Base-by-base conservation (phyloP, 2,329 filamentous ascomycete genomes). In the Grosmannia clavigera region DNA sequence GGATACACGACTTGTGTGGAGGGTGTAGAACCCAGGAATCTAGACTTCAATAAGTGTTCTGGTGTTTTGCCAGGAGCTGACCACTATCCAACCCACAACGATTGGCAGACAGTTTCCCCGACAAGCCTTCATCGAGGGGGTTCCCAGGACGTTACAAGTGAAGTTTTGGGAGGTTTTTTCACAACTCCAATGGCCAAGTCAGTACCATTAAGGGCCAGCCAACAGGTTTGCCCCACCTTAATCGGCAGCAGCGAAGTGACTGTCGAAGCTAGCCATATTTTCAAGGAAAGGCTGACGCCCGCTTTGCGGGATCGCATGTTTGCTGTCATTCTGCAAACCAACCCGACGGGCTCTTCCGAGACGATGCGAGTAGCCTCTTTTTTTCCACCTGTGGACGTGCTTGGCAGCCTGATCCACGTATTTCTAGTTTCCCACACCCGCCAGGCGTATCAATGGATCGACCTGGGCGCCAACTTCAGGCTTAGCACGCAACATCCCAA, bases 371-470 rank as follows among this genome's bases (percentile, higher is more conserved):
- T 82, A 35, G 81, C 78, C n/a, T 79, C 76, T 1, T 84, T 83
- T 0, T 87, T 87, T 64, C 83, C 83, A 0, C 83, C 81, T 1
- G 76, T 81, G 29, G 78, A 83, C 31, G 68, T 82, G 2, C 73
- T 87, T 63, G 83, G 86, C 64, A 81, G 77, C 10, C 72, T 86
- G 60, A 75, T 84, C 19, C 81, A 85, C 61, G 78, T 81, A 61
- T 86, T 81, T 62, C 70, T 86, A 31, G 79, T 80, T 1, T 76
- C 76, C 1, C 80, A 84, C 51, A 71, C 75, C 35, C 77, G 81
- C 55, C 75, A 82, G 62, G 75, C 83, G 0, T 81, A 79, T 50
- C 75, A 77, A 56, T 86, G 79, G 76, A 79, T 87, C 61, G 83
- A 87, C 68, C 77, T 82, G 55, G 78, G 81, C 1, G 81, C 80